Conservation (phyloP, 2,329 filamentous ascomycete genomes). For the Arthrobotrys musiformis region DNA sequence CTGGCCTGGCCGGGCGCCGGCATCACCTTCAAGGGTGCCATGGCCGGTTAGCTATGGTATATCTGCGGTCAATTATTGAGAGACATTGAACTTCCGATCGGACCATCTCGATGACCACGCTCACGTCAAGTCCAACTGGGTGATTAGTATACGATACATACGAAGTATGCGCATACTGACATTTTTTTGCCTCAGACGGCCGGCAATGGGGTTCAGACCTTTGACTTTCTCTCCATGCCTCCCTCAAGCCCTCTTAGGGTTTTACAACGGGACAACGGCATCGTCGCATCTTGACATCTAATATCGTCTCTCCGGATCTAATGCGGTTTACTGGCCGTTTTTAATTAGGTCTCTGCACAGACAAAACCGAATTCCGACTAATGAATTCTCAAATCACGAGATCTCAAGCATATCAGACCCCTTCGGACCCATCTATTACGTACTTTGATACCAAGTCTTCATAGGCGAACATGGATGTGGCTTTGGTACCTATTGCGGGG, state of each 20-base stretch:
- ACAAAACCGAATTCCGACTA: neutral
- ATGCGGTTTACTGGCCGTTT: neutral
- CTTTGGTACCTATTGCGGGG: constrained; percentile 40
- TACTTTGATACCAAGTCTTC: constrained; percentile 16
- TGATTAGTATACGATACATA: neutral
- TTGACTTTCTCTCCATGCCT: neutral
- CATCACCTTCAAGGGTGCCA: neutral
- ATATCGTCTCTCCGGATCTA: neutral
- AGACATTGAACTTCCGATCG: neutral
- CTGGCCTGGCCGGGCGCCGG: neutral
- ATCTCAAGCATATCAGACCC: neutral
- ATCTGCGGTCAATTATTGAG: neutral
- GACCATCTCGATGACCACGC: neutral
- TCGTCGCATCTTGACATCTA: neutral
- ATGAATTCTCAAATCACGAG: constrained; percentile 1
- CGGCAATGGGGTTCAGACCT: neutral
- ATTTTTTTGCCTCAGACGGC: neutral
- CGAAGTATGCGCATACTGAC: too few species aligned
- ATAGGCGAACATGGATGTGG: neutral
- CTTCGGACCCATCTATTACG: constrained; percentile 6
- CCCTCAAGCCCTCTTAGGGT: neutral
- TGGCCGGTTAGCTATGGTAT: neutral
- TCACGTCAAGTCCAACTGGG: neutral
- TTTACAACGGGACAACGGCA: too few species aligned
- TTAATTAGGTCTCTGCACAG: neutral